Evolutionary conservation across 1,139 yeast genomes (phyloP).

Genomic region (Petasospora rhodanensis): DNA sequence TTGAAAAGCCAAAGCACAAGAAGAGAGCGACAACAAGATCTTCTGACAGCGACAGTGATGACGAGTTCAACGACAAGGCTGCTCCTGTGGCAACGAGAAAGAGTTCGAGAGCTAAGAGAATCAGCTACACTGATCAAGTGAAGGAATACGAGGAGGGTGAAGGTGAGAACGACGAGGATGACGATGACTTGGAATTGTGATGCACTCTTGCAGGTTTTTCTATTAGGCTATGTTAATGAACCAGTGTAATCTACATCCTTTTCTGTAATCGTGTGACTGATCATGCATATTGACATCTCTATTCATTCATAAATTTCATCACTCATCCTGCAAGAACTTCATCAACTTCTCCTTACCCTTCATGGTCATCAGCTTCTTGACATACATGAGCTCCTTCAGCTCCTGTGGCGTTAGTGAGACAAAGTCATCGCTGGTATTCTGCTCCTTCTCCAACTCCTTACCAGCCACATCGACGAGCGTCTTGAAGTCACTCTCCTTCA

Average conservation of each 20-base stretch:
- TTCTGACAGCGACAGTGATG: constrained; percentile 16
- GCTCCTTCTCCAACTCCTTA: constrained; percentile 22
- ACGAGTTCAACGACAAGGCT: constrained; percentile 12
- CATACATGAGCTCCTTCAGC: constrained; percentile 43
- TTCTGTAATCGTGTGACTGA: no score
- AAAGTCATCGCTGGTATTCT: constrained; percentile 10
- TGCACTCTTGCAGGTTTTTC: no score
- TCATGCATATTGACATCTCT: no score
- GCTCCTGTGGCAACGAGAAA: constrained; percentile 34
- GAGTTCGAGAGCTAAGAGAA: constrained; percentile 39
- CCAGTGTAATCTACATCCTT: no score
- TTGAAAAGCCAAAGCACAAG: constrained; percentile 12
- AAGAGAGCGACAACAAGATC: constrained; percentile 7
- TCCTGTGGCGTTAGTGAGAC: no score
- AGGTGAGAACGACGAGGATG: constrained; percentile 17
- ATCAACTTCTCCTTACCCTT: constrained; percentile 70
- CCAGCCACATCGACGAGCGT: constrained; percentile 37
- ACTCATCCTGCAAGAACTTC: constrained; percentile 47
- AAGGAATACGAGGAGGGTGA: constrained; percentile 26
- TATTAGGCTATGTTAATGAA: background rate
- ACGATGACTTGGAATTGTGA: constrained; percentile 10
- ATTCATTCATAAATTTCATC: constrained; percentile 1
- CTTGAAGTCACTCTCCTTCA: constrained; percentile 28
- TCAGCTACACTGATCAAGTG: constrained; percentile 38
- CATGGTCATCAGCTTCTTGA: constrained; percentile 56